Base-by-base conservation (phyloP, 768 basidiomycete species). In the Phaffia australis region DNA sequence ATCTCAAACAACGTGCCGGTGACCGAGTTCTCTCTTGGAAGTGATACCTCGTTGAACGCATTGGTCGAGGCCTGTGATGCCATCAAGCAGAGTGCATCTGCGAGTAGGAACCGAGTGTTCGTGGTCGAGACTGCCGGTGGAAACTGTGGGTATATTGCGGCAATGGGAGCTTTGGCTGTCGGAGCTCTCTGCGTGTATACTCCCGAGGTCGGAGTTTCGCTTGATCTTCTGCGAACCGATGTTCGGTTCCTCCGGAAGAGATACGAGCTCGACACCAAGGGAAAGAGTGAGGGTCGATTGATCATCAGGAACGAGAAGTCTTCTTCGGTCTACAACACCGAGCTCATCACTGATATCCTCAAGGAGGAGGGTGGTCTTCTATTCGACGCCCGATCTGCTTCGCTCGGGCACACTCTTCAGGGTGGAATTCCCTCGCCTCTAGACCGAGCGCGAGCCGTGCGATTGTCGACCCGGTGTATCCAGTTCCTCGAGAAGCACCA, bases 121-220 rank as follows among this genome's bases (percentile, higher is more conserved):
- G 88, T 98, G 1, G 90, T 99, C 21, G 94, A 99, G 78, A 97
- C 93, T 0, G 95, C 98, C 76, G 95, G 95, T 58, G 95, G 94
- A 11, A 86, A 87, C 74, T 95, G 89, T 74, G 95, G 95, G 11
- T 99, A 93, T 75, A 84, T 99, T 64, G 92, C 93, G 3, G 86
- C 92, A 0, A 83, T 98, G 82, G 95, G 95, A 61, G 95, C 91
- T 8, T 79, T 99, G 72, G 95, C 94, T 50, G 93, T 87, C 60
- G 95, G 95, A 42, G 95, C 95, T 6, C 85, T 85, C 70, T 79
- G 97, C 69, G 87, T 94, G 19, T 99, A 99, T 75, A 94, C 90
- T 0, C 95, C 94, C 0, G 95, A 99, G 78, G 79, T 79, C 1
- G 93, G 94, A 18, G 91, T 97, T 72, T 82, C 81, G 70, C 83